A percentile compares a stretch with the other conserved stretches of the same genome.
These are phyloP conservation scores for Toxoplasma gondii DNA, from an alignment of 169 alveolate species.

Conservation along the genomic window DNA sequence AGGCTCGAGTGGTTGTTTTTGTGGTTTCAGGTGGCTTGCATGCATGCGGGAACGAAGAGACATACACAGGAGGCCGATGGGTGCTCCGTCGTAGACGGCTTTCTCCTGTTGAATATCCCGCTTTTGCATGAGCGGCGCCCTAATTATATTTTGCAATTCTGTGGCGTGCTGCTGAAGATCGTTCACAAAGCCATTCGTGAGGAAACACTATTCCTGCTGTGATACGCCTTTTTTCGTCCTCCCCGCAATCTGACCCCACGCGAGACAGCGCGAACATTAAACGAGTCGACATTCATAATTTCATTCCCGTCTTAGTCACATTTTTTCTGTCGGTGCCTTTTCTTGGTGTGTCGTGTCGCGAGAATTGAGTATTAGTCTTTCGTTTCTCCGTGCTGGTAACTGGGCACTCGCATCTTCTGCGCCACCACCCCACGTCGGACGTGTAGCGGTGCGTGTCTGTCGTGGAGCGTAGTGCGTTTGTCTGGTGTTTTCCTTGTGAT, in stretches of 20 bases:
- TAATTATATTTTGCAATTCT: background rate
- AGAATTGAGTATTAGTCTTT: background rate
- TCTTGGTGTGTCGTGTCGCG: background rate
- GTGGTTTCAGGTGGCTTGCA: background rate
- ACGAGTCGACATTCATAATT: background rate
- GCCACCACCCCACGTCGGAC: background rate
- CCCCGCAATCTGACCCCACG: conserved; percentile 1
- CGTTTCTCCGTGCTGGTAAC: background rate
- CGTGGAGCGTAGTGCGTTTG: background rate
- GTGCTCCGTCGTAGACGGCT: background rate
- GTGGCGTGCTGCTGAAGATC: background rate
- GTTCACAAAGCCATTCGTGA: background rate
- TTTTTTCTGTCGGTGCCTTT: background rate
- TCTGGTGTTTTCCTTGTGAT: background rate
- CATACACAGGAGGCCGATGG: background rate
- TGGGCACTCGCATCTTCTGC: background rate
- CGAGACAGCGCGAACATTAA: background rate
- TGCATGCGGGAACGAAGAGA: background rate
- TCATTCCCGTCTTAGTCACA: background rate
- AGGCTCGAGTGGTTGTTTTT: background rate
- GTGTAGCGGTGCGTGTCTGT: background rate
- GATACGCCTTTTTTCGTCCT: background rate
- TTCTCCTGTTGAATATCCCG: background rate
- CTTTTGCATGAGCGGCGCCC: background rate
- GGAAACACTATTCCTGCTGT: background rate